These are phyloP conservation scores for Lasiodiplodia gonubiensis DNA, from an alignment of 2,329 filamentous ascomycete species.

Conservation along the genomic window DNA sequence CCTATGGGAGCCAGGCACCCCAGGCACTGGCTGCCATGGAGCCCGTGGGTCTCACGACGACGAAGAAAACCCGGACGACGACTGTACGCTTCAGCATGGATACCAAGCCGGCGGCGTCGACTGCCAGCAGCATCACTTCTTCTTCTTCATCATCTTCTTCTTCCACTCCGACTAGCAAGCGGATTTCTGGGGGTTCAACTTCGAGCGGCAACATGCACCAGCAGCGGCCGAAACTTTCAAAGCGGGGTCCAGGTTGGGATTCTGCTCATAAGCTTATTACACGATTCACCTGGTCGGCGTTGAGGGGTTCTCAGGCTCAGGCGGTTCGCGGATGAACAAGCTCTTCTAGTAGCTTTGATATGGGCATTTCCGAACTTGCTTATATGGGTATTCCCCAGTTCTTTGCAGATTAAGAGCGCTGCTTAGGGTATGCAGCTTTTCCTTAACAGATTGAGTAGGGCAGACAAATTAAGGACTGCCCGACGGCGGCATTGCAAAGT, in stretches of 20 bases:
- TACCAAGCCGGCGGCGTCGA: slow-evolving; percentile 24
- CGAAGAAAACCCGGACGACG: slow-evolving; percentile 14
- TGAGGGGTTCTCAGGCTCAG: slow-evolving; percentile 29
- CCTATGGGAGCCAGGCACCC: slow-evolving; percentile 21
- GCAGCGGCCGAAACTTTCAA: slow-evolving; percentile 26
- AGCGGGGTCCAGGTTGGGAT: slow-evolving; percentile 28
- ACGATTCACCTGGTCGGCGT: slow-evolving; percentile 30
- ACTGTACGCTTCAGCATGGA: slow-evolving; percentile 26
- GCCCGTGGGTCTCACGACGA: slow-evolving; percentile 29
- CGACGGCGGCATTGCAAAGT: slow-evolving; percentile 5
- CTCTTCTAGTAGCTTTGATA: slow-evolving; percentile 14
- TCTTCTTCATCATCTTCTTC: slow-evolving; percentile 27
- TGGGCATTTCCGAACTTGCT: slow-evolving; percentile 20
- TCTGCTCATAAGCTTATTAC: slow-evolving; percentile 30
- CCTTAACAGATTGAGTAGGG: slow-evolving; percentile 24
- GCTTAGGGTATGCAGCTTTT: slow-evolving; percentile 24
- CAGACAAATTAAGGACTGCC: slow-evolving; percentile 17
- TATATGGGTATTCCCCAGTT: slow-evolving; percentile 23
- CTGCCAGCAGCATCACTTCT: slow-evolving; percentile 19
- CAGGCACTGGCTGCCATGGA: slow-evolving; percentile 24
- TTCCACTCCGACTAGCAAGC: slow-evolving; percentile 20
- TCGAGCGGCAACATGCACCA: slow-evolving; percentile 1
- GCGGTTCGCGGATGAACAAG: slow-evolving; percentile 28
- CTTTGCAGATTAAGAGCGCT: slow-evolving; percentile 25
- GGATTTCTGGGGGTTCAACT: slow-evolving; percentile 22